Evolutionary conservation across 2,329 filamentous ascomycete species (phyloP), one percentile per base, ranked within the genome.

Genomic region (Phialophora tarda): DNA sequence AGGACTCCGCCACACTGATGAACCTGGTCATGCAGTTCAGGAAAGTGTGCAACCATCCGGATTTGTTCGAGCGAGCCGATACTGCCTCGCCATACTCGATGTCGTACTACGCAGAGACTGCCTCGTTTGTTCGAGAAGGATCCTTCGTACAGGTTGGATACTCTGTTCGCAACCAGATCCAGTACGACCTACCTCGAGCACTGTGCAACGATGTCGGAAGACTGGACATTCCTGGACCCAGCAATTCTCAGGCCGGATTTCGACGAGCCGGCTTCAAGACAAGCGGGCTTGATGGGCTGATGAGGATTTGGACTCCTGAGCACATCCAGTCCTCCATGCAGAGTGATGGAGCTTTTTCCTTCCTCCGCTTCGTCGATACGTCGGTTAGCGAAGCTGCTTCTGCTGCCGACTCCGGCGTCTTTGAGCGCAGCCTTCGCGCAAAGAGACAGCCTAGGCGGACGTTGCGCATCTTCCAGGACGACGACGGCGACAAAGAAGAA

Each of bases 11-110:
- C 48, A 98, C 94, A 1, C 81, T 99, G 74, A 98, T 99, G 95
- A 99, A 99, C 79, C 84, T 99, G 71, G 95, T 99, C 70, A 99
- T 99, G 95, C 95, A 99, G 80, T 99, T 99, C 86, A 88, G 95
- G 74, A 99, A 99, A 81, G 95, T 99, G 64, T 99, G 95, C 82
- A 99, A 99, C 76, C 95, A 99, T 77, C 95, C 95, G 0, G 95
- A 99, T 79, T 81, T 99, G 38, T 99, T 99, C 73, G 93, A 99
- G 79, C 90, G 95, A 54, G 93, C 94, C 10, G 94, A 98, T 68
- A 96, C 92, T 8, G 89, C 87, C 26, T 97, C 93, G 8, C 92
- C 95, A 0, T 89, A 94, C 74, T 90, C 92, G 0, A 88, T 90
- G 73, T 88, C 89, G n/a, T 87, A 90, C 76, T 99, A 94, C 78